Conservation (phyloP, 2,329 filamentous ascomycete genomes). For the Chaetomium strumarium region DNA sequence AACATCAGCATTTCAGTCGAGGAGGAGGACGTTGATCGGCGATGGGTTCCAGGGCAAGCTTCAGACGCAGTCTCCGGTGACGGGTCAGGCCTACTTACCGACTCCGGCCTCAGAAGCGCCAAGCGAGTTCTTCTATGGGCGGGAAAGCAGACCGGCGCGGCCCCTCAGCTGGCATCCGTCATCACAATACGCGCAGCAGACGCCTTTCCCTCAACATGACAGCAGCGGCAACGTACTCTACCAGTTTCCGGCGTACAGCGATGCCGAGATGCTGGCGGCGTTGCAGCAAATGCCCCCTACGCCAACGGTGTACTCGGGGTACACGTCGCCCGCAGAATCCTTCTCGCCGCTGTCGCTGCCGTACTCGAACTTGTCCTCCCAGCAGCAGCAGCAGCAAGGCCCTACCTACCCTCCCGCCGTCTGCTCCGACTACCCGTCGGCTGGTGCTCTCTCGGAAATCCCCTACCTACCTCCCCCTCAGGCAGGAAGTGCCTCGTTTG, state of each 20-base stretch:
- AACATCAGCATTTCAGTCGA: slow-evolving; percentile 40
- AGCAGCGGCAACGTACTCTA: slow-evolving; percentile 34
- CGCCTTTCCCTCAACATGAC: slow-evolving; percentile 34
- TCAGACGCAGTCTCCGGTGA: slow-evolving; percentile 35
- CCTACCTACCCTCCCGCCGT: slow-evolving; percentile 1
- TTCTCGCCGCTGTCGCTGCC: slow-evolving; percentile 51
- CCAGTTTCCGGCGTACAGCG: slow-evolving; percentile 36
- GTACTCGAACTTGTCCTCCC: slow-evolving; percentile 33
- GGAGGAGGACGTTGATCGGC: slow-evolving; percentile 53
- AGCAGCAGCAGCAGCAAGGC: slow-evolving; percentile 24
- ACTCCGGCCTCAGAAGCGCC: slow-evolving; percentile 30
- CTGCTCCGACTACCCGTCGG: slow-evolving; percentile 5
- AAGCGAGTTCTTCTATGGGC: slow-evolving; percentile 29
- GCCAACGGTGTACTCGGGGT: slow-evolving; percentile 50
- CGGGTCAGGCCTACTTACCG: slow-evolving; percentile 39
- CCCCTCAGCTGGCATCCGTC: slow-evolving; percentile 74
- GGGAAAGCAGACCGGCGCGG: slow-evolving; percentile 40
- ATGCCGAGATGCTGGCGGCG: slow-evolving; percentile 37
- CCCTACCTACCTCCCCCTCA: slow-evolving; percentile 16
- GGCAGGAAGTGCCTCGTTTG: slow-evolving; percentile 18
- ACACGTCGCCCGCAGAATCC: slow-evolving; percentile 46
- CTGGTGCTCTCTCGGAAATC: slow-evolving; percentile 9
- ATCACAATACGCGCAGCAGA: slow-evolving; percentile 40
- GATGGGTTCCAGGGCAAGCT: slow-evolving; percentile 32
- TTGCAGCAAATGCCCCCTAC: slow-evolving; percentile 46